Conservation (phyloP, 2,329 filamentous ascomycete genomes). For the Nothopassalora personata region DNA sequence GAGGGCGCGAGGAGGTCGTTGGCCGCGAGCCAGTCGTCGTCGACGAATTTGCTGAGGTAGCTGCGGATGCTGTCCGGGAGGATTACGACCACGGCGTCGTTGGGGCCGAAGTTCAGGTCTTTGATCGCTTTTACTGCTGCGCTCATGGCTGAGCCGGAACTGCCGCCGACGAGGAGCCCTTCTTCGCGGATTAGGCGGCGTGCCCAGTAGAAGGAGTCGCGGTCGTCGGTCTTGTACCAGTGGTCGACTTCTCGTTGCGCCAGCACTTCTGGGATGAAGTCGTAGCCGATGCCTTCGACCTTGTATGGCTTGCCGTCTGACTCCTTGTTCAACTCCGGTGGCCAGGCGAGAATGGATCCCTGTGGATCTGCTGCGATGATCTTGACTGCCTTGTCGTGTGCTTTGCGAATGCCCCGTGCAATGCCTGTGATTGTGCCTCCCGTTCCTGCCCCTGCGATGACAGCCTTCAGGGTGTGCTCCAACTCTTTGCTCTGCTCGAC, state of each 20-base stretch:
- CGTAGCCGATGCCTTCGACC: constrained; percentile 97
- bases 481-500: constrained; percentile 70
- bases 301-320: constrained; percentile 84
- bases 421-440: constrained; percentile 93
- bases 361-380: constrained; percentile 89
- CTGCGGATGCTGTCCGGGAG: constrained; percentile 94
- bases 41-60: constrained; percentile 96
- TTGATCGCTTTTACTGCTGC: constrained; percentile 71
- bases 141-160: constrained; percentile 85
- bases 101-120: constrained; percentile 70
- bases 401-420: constrained; percentile 73
- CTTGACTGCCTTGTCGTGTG: constrained; percentile 74
- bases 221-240: constrained; percentile 98
- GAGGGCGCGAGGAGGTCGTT: constrained; percentile 78
- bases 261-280: constrained; percentile 93
- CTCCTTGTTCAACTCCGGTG: constrained; percentile 71
- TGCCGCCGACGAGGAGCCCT: constrained; percentile 86
- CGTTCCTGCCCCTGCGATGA: constrained; percentile 90
- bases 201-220: constrained; percentile 85
- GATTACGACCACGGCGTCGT: constrained; percentile 84
- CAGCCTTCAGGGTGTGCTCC: constrained; percentile 67
- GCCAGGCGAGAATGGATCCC: constrained; percentile 84
- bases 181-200: constrained; percentile 88
- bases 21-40: constrained; percentile 97
- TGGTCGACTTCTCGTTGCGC: constrained; percentile 74